Evolutionary conservation across 352 stramenopile species (phyloP).

Genomic region (Globisporangium nunn): DNA sequence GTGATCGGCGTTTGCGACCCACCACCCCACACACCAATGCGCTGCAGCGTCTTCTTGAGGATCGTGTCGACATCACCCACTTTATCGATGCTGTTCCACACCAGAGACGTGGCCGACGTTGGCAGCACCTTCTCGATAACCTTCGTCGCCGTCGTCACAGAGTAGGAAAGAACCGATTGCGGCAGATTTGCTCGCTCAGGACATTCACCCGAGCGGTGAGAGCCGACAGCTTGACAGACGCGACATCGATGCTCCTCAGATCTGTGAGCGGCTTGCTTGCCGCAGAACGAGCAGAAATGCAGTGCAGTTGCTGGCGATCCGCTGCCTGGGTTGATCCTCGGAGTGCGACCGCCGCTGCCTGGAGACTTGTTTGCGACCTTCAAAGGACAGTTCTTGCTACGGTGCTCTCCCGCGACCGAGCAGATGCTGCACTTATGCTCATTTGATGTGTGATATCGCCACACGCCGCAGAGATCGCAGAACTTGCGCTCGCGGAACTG

Average conservation of each 20-base stretch:
- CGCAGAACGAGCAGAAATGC: constrained; percentile 52
- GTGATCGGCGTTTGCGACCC: constrained; percentile 78
- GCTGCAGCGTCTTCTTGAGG: constrained; percentile 54
- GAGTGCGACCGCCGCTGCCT: constrained; percentile 4
- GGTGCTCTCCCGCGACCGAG: constrained; percentile 44
- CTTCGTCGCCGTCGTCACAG: constrained; percentile 58
- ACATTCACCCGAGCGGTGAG: constrained; percentile 57
- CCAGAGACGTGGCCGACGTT: constrained; percentile 33
- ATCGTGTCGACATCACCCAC: constrained; percentile 70
- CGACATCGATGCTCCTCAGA: constrained; percentile 58
- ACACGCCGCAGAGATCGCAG: constrained; percentile 52
- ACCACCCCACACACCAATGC: constrained; percentile 72
- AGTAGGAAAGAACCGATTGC: constrained; percentile 53
- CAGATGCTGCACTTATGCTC: constrained; percentile 68
- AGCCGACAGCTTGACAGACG: constrained; percentile 40
- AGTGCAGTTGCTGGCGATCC: constrained; percentile 5
- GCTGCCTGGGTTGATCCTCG: constrained; percentile 6
- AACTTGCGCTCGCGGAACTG: constrained; percentile 33
- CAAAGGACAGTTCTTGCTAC: constrained; percentile 54
- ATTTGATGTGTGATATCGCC: constrained; percentile 42
- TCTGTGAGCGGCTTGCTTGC: constrained; percentile 41
- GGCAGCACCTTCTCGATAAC: constrained; percentile 55
- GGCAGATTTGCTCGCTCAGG: constrained; percentile 20
- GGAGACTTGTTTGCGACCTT: constrained; percentile 11
- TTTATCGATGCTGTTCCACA: constrained; percentile 64